Evolutionary conservation across 1,139 yeast species (phyloP).

Genomic region (Pichia sp.): DNA sequence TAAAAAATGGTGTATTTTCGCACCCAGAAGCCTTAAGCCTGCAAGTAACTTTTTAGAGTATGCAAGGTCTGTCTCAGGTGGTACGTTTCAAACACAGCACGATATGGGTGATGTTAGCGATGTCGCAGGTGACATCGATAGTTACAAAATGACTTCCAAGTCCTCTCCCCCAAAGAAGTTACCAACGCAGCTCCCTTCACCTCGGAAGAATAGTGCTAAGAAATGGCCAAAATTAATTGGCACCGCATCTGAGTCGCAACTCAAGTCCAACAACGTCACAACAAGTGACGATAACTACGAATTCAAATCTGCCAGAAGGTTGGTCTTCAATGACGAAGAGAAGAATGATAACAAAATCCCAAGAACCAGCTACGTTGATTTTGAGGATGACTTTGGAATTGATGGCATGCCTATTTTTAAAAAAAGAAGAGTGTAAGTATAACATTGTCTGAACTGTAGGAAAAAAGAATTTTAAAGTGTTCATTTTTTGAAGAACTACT

Average conservation of each 20-base stretch:
- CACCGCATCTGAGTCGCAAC: slow-evolving; percentile 30
- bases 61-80: slow-evolving; percentile 22
- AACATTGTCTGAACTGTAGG: too few relatives aligned
- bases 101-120: neutral
- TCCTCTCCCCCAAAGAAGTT: slow-evolving; percentile 6
- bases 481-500: neutral
- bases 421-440: slow-evolving; percentile 4
- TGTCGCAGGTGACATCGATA: neutral
- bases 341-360: neutral
- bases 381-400: slow-evolving; percentile 7
- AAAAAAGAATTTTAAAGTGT: neutral
- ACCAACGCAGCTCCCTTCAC: slow-evolving; percentile 26
- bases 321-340: slow-evolving; percentile 1
- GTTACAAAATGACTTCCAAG: neutral
- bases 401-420: slow-evolving; percentile 12
- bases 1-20: slow-evolving; percentile 46
- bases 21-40: slow-evolving; percentile 25
- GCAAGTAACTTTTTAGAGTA: slow-evolving; percentile 33
- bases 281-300: slow-evolving; percentile 6
- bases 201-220: slow-evolving; percentile 27
- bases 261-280: slow-evolving; percentile 12
- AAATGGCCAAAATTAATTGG: slow-evolving; percentile 30
- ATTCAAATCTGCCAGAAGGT: slow-evolving; percentile 6
- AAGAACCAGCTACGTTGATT: slow-evolving; percentile 2
- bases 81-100: slow-evolving; percentile 17